Evolutionary conservation across 106 monocot species (phyloP), one percentile per base, ranked within the genome.

Genomic region (Ottelia alismoides): DNA sequence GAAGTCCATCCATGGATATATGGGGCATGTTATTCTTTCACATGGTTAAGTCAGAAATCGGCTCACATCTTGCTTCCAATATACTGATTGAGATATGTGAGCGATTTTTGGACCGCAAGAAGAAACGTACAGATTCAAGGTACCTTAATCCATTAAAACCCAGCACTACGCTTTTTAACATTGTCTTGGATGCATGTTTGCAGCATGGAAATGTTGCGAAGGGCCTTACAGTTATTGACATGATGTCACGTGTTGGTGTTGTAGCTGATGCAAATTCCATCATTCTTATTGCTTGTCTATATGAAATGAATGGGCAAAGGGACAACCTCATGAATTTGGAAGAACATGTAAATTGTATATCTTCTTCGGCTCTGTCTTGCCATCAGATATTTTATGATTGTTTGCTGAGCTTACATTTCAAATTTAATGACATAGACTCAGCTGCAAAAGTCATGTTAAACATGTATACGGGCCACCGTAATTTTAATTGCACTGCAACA

Each of bases 371-470:
- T 25, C 45, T 81, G 23, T 44, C 35, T 69, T 47, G 61, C 25
- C 73, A n/a, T 78, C 52, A 84, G 73, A 63, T 22, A 52, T 17
- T 85, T 43, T 90, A 89, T 57, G 89, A 85, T 26, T 68, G 69
- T 64, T 61, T 90, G 52, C 48, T 98, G 55, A 79, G 65, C 58
- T 70, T 89, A 53, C 85, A 90, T 44, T 90, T 98, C 52, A 98
- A 75, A 66, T 85, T 74, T 57, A 74, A 80, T 64, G 89, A 98
- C 70, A 47, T 89, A 22, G 67, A 82, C 72, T 67, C 82, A 49
- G 96, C 96, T 49, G 64, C 71, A 47, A 55, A 72, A 12, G 71
- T 90, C 58, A 46, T 89, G 44, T 44, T 82, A 47, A 70, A 72
- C 52, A 57, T 89, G 45, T 73, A n/a, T n/a, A n/a, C n/a, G n/a